Evolutionary conservation across 2,329 filamentous ascomycete species (phyloP), one percentile per base, ranked within the genome.

Genomic region (Arthrobotrys sinensis): DNA sequence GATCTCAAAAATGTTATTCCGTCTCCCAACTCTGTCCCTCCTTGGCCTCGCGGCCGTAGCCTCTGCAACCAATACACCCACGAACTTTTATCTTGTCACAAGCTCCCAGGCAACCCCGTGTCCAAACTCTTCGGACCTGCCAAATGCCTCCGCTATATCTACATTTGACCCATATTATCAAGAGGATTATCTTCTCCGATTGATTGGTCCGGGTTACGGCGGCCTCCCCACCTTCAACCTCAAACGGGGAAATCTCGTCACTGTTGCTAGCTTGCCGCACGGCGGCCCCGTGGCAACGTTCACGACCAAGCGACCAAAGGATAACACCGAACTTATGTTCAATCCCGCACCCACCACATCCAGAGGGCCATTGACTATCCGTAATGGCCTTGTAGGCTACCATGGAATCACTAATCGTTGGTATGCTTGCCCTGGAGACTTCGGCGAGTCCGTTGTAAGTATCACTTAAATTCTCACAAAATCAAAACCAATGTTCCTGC

Each of bases 131-230:
- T 53, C 68, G 12, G 16, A 65, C 32, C 48, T 72, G 4, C 34
- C 46, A 14, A 21, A 55, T 32, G 68, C 38, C 10, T 72, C 57
- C 8, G 68, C 68, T 6, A 72, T 72, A 34, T 72, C 68, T 24
- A 72, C 38, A 4, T 72, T 72, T 12, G 60, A 65, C 19, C 68
- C 68, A 21, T 72, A 72, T 43, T 72, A 71, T 21, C 67, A 71
- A 52, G 55, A 71, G 24, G 50, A 71, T 32, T 71, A 63, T 10
- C 48, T 72, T n/a, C 60, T 72, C 19, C 46, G 57, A 19, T 57
- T 50, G n/a, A 72, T 72, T 43, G 68, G 68, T 4, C 68, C 68
- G 0, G 68, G 57, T 4, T 72, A 72, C 32, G 40, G 40, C 34
- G 50, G 68, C 24, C 48, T 72, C 5, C 60, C 60, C 1, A n/a